phyloP scores from a whole-genome alignment of 2,329 filamentous ascomycete species.

The Xylariaceae sp. region DNA sequence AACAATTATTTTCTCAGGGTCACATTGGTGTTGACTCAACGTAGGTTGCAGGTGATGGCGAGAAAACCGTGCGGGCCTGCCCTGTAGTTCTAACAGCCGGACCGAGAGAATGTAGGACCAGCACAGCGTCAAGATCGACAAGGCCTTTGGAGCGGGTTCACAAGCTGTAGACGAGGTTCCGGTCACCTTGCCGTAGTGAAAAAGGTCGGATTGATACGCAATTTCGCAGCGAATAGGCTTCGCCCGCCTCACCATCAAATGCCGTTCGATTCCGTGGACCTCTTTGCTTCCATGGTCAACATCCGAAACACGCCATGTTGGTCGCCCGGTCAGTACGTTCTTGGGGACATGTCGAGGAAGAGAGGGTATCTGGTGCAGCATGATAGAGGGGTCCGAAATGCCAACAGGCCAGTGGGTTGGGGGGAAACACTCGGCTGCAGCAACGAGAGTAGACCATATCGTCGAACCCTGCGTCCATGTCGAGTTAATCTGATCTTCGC shows the following conservation, averaged over 20 bases:
- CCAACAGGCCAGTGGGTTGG: neutral
- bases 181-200: too few species aligned
- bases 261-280: too few species aligned
- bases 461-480: neutral
- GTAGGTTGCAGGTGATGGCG: neutral
- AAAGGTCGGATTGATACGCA: too few species aligned
- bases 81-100: conserved; percentile 10
- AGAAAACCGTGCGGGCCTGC: neutral
- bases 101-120: conserved; percentile 17
- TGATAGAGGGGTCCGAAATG: neutral
- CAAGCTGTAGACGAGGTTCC: too few species aligned
- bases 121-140: conserved; percentile 8
- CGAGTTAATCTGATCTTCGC: neutral
- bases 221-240: too few species aligned
- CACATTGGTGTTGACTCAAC: too few species aligned
- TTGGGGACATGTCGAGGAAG: neutral
- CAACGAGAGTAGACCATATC: neutral
- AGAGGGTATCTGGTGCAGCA: neutral
- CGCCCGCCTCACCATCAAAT: too few species aligned
- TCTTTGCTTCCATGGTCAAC: too few species aligned
- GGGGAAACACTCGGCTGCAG: neutral
- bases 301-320: too few species aligned
- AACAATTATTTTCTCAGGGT: neutral
- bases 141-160: conserved; percentile 2
- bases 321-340: too few species aligned